Evolutionary conservation across 257 asterid genomes (phyloP), one percentile per base, ranked within the genome.

Genomic region (Orobanche coerulescens): DNA sequence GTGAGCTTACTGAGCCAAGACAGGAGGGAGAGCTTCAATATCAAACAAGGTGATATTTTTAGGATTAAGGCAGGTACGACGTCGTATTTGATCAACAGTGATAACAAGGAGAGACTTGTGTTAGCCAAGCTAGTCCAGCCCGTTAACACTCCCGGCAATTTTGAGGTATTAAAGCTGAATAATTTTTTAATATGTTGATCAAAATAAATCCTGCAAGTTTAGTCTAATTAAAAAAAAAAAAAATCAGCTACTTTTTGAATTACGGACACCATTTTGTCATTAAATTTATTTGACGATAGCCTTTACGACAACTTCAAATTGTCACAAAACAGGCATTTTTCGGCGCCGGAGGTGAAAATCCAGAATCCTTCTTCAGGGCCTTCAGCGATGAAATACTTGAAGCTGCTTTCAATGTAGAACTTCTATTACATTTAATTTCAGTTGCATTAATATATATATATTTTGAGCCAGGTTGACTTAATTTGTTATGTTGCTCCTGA

Each of bases 361-460:
- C 77, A 0, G 74, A 81, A 11, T 83, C 94, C 0, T 82, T 66
- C 65, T 77, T 34, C 73, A 68, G 23, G 6, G 78, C 78, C 12
- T 90, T 90, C 75, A 80, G 94, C 73, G 47, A 67, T 3, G 91
- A 81, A 7, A 70, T 87, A 28, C 87, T 83, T 0, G 82, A 87
- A 70, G 91, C 95, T 0, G 86, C 84, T 1, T 74, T 84, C 56
- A 79, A 84, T 16, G 92, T 82, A 66, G 44, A 62, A 52, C 5
- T 54, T 5, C 6, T 12, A 0, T n/a, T 19, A 5, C 22, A 8
- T 42, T 23, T 23, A 20, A 4, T 14, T 0, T 14, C 1, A 14
- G 11, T 16, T 5, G 6, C 20, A 13, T 44, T 44, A 14, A 14
- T 44, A n/a, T n/a, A n/a, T n/a, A n/a, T 44, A 4, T 14, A 7